Percentiles rank a stretch among this genome's conserved stretches.
phyloP scores from a whole-genome alignment of 768 basidiomycete species.

The Tulasnella sp. region DNA sequence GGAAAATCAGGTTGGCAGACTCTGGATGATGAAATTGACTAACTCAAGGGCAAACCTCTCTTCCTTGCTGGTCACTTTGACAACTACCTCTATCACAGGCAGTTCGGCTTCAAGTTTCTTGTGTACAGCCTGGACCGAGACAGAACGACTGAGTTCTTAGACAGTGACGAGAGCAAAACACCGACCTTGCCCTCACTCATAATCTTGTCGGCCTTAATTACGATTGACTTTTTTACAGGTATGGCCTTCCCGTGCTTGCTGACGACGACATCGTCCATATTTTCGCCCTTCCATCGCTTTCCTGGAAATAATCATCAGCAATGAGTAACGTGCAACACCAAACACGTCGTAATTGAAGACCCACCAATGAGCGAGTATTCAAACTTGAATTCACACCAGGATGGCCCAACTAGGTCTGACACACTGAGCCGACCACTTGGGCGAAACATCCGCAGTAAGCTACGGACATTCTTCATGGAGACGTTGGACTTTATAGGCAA shows the following conservation, averaged over 20 bases:
- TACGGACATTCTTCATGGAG: not conserved
- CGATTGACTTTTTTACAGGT: constrained; percentile 24
- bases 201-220: constrained; percentile 26
- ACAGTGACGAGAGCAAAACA: not conserved
- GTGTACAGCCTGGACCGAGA: constrained; percentile 24
- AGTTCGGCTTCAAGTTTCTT: constrained; percentile 29
- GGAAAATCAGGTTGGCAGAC: not conserved
- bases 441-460: constrained; percentile 20
- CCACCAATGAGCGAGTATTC: constrained; percentile 14
- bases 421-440: constrained; percentile 28
- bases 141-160: not conserved
- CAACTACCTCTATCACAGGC: constrained; percentile 25
- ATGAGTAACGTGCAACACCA: not conserved
- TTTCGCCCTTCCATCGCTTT: constrained; percentile 3
- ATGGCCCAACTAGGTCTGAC: constrained; percentile 28
- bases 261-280: constrained; percentile 25
- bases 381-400: constrained; percentile 30
- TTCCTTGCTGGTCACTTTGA: constrained; percentile 23
- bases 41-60: constrained; percentile 28
- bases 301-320: not conserved
- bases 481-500: not conserved
- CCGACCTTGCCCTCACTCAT: constrained; percentile 26
- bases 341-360: not conserved
- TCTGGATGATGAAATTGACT: constrained; percentile 11
- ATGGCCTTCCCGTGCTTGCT: constrained; percentile 26